These are phyloP conservation scores for Teunomyces cretensis DNA, from an alignment of 805 yeast species.

Conservation along the genomic window DNA sequence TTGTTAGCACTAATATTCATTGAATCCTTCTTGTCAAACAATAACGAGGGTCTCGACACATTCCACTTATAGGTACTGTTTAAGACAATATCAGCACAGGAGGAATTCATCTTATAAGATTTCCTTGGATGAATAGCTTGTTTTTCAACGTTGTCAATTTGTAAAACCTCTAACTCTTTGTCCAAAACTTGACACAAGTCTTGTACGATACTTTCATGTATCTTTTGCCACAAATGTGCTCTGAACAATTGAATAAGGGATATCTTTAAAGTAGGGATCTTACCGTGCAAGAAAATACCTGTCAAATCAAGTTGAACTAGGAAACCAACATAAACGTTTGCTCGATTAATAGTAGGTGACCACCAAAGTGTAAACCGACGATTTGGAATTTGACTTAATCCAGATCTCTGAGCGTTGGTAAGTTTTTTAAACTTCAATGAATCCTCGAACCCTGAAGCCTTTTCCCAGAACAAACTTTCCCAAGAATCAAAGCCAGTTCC, in stretches of 20 bases:
- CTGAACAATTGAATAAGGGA: conserved; percentile 94
- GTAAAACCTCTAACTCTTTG: conserved; percentile 77
- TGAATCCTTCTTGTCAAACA: conserved; percentile 68
- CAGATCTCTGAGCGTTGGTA: conserved; percentile 97
- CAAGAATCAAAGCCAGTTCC: conserved; percentile 98
- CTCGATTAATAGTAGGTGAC: conserved; percentile 98
- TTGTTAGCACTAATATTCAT: conserved; percentile 61
- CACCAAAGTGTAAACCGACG: conserved; percentile 98
- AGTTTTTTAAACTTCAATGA: conserved; percentile 90
- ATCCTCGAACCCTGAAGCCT: conserved; percentile 96
- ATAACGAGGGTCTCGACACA: conserved; percentile 74
- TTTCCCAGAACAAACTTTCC: conserved; percentile 99
- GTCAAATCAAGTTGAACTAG: conserved; percentile 94
- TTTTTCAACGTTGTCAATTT: conserved; percentile 82
- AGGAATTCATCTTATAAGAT: conserved; percentile 95
- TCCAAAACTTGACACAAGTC: conserved; percentile 92
- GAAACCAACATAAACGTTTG: conserved; percentile 97
- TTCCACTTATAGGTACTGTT: conserved; percentile 79
- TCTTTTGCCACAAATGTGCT: conserved; percentile 98
- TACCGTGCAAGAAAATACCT: conserved; percentile 96
- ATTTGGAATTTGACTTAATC: conserved; percentile 95
- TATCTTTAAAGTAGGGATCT: conserved; percentile 94
- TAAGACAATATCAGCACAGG: conserved; percentile 86
- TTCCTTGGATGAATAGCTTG: conserved; percentile 95
- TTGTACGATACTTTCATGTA: conserved; percentile 91